Base-by-base conservation (phyloP, 2,329 filamentous ascomycete species). In the Neocatenulostroma microsporum region DNA sequence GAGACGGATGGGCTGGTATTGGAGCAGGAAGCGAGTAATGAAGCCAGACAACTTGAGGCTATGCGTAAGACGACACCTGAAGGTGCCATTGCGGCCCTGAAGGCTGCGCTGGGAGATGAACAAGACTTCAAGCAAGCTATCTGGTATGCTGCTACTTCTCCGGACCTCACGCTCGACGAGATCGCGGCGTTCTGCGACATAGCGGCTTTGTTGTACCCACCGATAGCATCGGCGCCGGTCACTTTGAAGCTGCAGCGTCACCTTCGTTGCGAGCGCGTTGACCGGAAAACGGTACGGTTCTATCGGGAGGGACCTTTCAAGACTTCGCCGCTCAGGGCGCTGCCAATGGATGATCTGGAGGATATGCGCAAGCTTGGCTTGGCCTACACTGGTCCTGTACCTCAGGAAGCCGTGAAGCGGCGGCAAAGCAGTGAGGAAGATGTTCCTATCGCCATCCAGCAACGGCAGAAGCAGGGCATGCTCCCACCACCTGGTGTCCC, bases 81-180 rank as follows among this genome's bases (percentile, higher is more conserved):
- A 19, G 75, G 74, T 21, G 77, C 77, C 5, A 56, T 78, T 17
- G 63, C 63, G 20, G 75, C 72, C 2, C 57, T 81, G 24, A 78
- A 71, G 50, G 55, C 56, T 23, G 71, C 76, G 35, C 47, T 81
- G 13, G 61, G 61, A 3, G 51, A 59, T 5, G 69, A 78, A 32
- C 43, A 62, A 23, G 53, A 58, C 3, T 62, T 81, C 37, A 70
- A 70, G 46, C 55, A 69, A 25, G 67, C 69, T 10, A 53, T 81
- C 3, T 77, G 75, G 66, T 63, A 70, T 37, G 76, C 75, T 3
- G 66, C 75, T 15, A 62, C 52, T 34, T 72, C 75, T 0, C 66
- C 63, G 1, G 55, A 53, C 4, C 62, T 76, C 28, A 65, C 70
- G 2, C 47, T 73, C 3, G 59, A 67, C 19, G 75, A 80, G 48